Evolutionary conservation across 257 asterid genomes (phyloP), one percentile per base, ranked within the genome.

Genomic region (Mentha longifolia): DNA sequence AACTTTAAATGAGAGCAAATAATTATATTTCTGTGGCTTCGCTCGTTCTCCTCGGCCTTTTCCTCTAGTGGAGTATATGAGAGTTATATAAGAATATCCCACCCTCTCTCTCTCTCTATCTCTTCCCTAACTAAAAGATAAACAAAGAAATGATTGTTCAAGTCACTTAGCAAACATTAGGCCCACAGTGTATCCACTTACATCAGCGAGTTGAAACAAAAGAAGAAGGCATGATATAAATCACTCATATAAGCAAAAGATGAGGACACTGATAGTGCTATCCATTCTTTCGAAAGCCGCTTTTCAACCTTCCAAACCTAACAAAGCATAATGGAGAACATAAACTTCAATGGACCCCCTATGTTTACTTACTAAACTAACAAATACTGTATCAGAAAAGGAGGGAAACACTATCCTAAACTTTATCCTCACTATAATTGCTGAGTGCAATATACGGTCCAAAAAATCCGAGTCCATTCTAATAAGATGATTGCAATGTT

Each of bases 241-340:
- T 55, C 60, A 22, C 68, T 17, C 25, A 42, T 33, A 46, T 12
- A 30, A 43, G 67, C 74, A 63, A 37, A 61, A 35, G 52, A 60
- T 61, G 57, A 13, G 35, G 56, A 39, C 35, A 20, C 31, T 35
- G 9, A 13, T 35, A 35, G 58, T 56, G 66, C 58, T 45, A 46
- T 68, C 75, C 63, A 68, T 67, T 70, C 56, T 76, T 67, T 76
- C 33, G 46, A 39, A 25, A 78, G 17, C 69, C 63, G 41, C 78
- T 45, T 37, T 70, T 39, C 2, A 70, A 56, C 43, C 55, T 49
- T 22, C 72, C 61, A 55, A 74, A 55, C 67, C 78, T 63, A 74
- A 66, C 41, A 46, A 28, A 62, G 75, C 58, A 70, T 76, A 49
- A 28, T 20, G 30, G 30, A 65, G 57, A 65, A 61, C 56, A 49